phyloP scores from a whole-genome alignment of 2,329 filamentous ascomycete genomes.

The Penicillium brevicompactum region DNA sequence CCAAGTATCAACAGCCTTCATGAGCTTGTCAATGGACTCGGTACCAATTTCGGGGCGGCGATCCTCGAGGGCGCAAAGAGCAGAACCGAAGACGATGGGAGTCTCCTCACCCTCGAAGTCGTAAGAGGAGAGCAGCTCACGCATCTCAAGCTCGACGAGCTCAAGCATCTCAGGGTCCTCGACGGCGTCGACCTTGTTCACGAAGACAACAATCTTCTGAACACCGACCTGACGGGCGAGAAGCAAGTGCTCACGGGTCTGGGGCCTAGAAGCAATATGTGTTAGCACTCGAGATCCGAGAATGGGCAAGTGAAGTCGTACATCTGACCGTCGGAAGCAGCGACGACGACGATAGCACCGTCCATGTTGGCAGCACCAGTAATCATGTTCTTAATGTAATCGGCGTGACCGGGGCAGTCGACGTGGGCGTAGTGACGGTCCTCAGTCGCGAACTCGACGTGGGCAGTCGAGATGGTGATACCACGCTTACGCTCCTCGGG shows the following conservation, averaged over 20 bases:
- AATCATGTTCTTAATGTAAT: slow-evolving; percentile 99
- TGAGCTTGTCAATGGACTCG: slow-evolving; percentile 86
- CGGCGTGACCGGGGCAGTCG: slow-evolving; percentile 98
- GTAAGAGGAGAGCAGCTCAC: slow-evolving; percentile 88
- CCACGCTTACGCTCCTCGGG: slow-evolving; percentile 99
- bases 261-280: slow-evolving; percentile 60
- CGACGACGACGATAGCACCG: slow-evolving; percentile 97
- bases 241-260: slow-evolving; percentile 97
- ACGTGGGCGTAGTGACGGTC: slow-evolving; percentile 97
- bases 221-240: slow-evolving; percentile 98
- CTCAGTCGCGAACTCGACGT: slow-evolving; percentile 97
- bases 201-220: slow-evolving; percentile 96
- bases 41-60: slow-evolving; percentile 84
- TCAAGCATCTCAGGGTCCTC: slow-evolving; percentile 99
- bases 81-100: slow-evolving; percentile 94
- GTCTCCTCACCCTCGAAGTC: slow-evolving; percentile 98
- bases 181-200: slow-evolving; percentile 98
- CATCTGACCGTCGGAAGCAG: slow-evolving; percentile 98
- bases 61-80: slow-evolving; percentile 88
- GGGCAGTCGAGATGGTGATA: slow-evolving; percentile 98
- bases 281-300: slow-evolving; percentile 7
- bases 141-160: slow-evolving; percentile 99
- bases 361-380: slow-evolving; percentile 99
- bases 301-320: slow-evolving; percentile 35
- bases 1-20: slow-evolving; percentile 89